These are phyloP conservation scores for Backusella tarrabulga DNA, from an alignment of 192 early-diverging fungal genomes.

Conservation along the genomic window DNA sequence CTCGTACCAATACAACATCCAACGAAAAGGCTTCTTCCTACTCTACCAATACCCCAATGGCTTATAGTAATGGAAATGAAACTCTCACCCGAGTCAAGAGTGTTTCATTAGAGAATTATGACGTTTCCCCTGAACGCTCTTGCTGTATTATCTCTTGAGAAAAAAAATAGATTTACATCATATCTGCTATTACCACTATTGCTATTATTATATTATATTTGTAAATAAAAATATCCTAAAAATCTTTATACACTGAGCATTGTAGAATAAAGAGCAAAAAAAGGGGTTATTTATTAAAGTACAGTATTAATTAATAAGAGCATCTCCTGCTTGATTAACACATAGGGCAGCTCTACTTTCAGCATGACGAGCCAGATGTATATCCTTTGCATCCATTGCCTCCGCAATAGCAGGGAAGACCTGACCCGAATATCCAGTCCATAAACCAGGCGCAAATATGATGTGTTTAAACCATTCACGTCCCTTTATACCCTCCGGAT, in stretches of 20 bases:
- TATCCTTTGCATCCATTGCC: conserved; percentile 26
- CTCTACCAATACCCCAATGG: not conserved
- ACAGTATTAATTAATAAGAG: not conserved
- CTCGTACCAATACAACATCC: not conserved
- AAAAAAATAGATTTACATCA: not conserved
- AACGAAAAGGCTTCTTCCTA: not conserved
- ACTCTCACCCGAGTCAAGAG: not conserved
- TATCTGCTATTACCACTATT: not conserved
- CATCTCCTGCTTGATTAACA: conserved; percentile 20
- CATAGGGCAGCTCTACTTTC: conserved; percentile 27
- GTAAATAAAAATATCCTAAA: not conserved
- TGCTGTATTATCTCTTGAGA: not conserved
- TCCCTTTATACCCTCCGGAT: conserved; percentile 49
- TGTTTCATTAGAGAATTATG: not conserved
- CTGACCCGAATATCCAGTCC: conserved; percentile 39
- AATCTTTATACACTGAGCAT: not conserved
- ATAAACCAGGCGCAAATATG: conserved; percentile 55
- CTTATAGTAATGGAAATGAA: not conserved
- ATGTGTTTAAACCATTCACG: conserved; percentile 62
- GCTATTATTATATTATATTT: not conserved
- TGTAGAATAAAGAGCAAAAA: not conserved
- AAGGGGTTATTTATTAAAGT: not conserved
- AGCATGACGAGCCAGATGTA: conserved; percentile 13
- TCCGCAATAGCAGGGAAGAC: conserved; percentile 33
- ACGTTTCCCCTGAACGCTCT: not conserved